Evolutionary conservation across 495 filamentous ascomycete genomes (phyloP), one percentile per base, ranked within the genome.

Genomic region (Annulohypoxylon nitens): DNA sequence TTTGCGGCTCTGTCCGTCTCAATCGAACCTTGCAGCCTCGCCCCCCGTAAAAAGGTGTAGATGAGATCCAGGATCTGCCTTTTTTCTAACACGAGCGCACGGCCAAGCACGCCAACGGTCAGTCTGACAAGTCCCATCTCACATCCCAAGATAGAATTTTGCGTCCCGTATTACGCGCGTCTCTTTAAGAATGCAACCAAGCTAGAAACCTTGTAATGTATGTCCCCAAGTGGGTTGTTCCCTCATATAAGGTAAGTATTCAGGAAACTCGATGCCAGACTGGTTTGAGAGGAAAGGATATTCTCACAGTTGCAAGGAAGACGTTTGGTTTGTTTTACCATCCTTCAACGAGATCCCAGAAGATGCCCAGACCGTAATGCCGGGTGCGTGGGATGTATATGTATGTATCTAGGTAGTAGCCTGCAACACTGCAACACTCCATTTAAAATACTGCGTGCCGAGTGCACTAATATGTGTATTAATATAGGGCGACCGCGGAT

Each of bases 1-100:
- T 72, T 68, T 73, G 70, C 70, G 70, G 70, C 70, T 73, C 70
- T 73, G 59, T 68, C 51, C 57, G 58, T 53, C 60, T 26, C 51
- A 64, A 68, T 64, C 39, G 43, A 70, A 64, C 70, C 70, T 59
- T 73, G 64, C 70, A 73, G 64, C 70, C 64, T 73, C 51, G 50
- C 34, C 34, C 59, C 64, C 59, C 64, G 50, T 54, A 54, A 54
- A 54, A 54, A 33, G 43, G 33, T n/a, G 36, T 73, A 68, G 70
- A 67, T 67, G 47, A 73, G 53, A 57, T 57, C 26, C 20, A 30
- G 25, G 69, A 71, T 71, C 69, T 67, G 58, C 33, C 59, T 14
- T 10, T 12, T 12, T n/a, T 14, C 37, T 41, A 3, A 67, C 62
- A 50, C 39, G 25, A 33, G 43, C 62, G 62, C 68, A 66, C 54